Conservation (phyloP, 305 asterid genomes). For the Fraxinus sp. region DNA sequence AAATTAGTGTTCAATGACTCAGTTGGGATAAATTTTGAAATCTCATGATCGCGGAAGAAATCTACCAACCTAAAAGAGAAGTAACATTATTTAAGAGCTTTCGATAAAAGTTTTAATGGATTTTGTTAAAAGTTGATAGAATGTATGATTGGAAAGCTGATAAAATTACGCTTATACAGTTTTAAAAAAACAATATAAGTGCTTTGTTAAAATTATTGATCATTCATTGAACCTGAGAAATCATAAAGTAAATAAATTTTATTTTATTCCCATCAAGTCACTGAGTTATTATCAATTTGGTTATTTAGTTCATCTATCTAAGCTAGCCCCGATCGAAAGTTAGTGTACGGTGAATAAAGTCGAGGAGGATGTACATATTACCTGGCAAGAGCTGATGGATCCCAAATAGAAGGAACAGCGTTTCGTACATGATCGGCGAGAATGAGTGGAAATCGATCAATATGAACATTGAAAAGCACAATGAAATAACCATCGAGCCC, state of each 20-base stretch:
- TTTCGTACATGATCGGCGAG: slow-evolving; percentile 59
- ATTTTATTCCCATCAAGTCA: background rate
- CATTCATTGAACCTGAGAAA: background rate
- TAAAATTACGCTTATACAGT: no score
- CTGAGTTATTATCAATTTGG: background rate
- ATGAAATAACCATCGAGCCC: slow-evolving; percentile 82
- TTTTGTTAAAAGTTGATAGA: background rate
- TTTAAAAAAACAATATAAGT: background rate
- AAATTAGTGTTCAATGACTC: no score
- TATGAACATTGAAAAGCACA: slow-evolving; percentile 48
- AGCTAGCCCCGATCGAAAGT: no score
- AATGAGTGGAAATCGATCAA: slow-evolving; percentile 68
- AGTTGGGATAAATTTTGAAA: no score
- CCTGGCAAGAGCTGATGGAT: slow-evolving; percentile 89
- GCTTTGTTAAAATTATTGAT: background rate
- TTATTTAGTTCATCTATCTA: background rate
- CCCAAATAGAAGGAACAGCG: slow-evolving; percentile 86
- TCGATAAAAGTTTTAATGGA: no score
- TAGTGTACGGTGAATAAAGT: background rate
- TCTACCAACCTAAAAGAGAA: background rate
- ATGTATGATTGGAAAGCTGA: no score
- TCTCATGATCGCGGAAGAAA: background rate
- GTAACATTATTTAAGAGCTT: background rate
- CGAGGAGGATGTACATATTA: slow-evolving; percentile 12
- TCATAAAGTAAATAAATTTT: background rate